Evolutionary conservation across 73 alveolate genomes (phyloP).

Genomic region (Effrenium voratum): DNA sequence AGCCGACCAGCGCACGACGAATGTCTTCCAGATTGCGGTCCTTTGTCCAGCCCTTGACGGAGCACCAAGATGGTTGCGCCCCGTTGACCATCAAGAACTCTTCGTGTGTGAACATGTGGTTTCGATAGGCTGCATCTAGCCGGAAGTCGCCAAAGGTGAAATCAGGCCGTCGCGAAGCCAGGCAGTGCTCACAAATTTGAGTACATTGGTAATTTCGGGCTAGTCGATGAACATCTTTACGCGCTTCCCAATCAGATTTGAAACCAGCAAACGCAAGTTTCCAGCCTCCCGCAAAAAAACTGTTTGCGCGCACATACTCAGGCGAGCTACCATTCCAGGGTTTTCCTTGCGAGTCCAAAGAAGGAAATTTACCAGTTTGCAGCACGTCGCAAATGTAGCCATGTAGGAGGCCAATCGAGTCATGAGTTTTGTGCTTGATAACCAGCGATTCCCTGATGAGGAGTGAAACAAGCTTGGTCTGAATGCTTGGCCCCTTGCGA

Average conservation of each 20-base stretch:
- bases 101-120: background rate
- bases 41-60: background rate
- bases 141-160: background rate
- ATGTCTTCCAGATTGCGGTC: background rate
- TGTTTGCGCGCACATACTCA: background rate
- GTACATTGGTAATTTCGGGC: background rate
- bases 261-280: background rate
- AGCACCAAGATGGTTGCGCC: background rate
- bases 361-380: background rate
- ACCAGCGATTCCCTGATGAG: background rate
- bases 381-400: background rate
- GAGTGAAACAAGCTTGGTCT: background rate
- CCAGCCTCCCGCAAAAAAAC: background rate
- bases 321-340: background rate
- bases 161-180: background rate
- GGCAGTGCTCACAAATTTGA: background rate
- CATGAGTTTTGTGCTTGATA: background rate
- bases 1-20: background rate
- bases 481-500: background rate
- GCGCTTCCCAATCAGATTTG: conserved; percentile 33
- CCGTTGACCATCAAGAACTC: background rate
- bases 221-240: background rate
- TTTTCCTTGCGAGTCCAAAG: background rate
- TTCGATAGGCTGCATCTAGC: background rate
- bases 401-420: background rate